Evolutionary conservation across 768 basidiomycete genomes (phyloP), one percentile per base, ranked within the genome.

Genomic region (Lactarius quietus): DNA sequence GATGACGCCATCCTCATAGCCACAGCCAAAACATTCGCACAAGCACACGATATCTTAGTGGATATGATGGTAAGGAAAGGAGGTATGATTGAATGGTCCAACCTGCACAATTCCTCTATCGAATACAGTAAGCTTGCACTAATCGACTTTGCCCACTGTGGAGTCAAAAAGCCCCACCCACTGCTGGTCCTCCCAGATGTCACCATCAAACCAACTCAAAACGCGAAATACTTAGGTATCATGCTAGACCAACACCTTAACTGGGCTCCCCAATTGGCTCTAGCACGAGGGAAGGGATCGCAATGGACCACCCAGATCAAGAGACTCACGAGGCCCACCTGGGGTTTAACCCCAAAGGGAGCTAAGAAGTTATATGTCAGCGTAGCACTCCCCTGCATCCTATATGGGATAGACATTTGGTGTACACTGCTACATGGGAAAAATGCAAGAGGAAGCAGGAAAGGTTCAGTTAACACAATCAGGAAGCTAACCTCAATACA

Each of bases 1-100:
- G 61, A 62, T 14, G 53, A 62, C 41, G 23, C 60, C 1, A 38
- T 68, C 4, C 29, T 77, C 0, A 15, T 78, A 0, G 77, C 76
- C 0, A 60, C 66, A 2, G 74, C 72, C 0, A 61, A 72, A 0
- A 61, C 35, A 20, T 76, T 79, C 15, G n/a, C 43, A 0, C 68
- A 70, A 0, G 73, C 73, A 3, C 56, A 63, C 17, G 3, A 5
- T 1, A 43, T 2, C 0, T 23, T 67, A 0, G 4, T 0, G 2
- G 12, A 38, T 0, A 63, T 67, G 65, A 59, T 67, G 57, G 36
- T 20, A 1, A 52, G 41, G 1, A 3, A 17, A 5, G 61, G 23
- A 9, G 61, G 65, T 0, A 57, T 38, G 0, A 9, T 55, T 0
- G 41, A 63, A 2, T 67, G 65, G 61, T 62, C 65, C 0, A 20